A percentile compares a stretch with the other conserved stretches of the same genome.
Evolutionary conservation across 352 stramenopile genomes (phyloP).

Genomic region (Phytopythium kandeliae): DNA sequence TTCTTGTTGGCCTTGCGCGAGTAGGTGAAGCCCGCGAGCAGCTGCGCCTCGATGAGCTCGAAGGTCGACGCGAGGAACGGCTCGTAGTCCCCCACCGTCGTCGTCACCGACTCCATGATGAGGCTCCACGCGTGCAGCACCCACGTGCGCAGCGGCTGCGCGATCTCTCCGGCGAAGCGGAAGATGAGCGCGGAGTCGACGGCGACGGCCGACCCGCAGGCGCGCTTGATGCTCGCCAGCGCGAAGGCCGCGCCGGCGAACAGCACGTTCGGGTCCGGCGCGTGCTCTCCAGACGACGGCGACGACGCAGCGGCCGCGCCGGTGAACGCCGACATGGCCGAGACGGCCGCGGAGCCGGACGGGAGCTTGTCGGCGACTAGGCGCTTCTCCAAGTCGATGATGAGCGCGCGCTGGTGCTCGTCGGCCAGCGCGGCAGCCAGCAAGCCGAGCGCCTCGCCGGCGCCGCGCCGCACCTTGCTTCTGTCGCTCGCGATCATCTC

Average conservation of each 20-base stretch:
- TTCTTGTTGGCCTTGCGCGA: constrained; percentile 56
- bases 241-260: constrained; percentile 67
- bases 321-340: constrained; percentile 3
- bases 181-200: constrained; percentile 78
- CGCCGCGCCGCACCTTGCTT: constrained; percentile 53
- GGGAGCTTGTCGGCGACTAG: constrained; percentile 49
- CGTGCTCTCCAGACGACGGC: constrained; percentile 14
- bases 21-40: constrained; percentile 70
- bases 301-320: neutral
- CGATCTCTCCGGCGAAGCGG: constrained; percentile 52
- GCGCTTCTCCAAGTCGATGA: constrained; percentile 71
- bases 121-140: constrained; percentile 82
- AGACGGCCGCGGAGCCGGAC: constrained; percentile 14
- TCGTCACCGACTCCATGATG: constrained; percentile 72
- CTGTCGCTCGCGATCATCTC: constrained; percentile 75
- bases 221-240: constrained; percentile 73
- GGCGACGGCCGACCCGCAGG: constrained; percentile 66
- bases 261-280: constrained; percentile 39
- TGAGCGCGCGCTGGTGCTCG: constrained; percentile 36
- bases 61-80: constrained; percentile 75
- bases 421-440: constrained; percentile 48
- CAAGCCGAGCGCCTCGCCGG: constrained; percentile 67
- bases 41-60: constrained; percentile 66
- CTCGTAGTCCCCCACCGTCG: constrained; percentile 73
- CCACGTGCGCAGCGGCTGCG: constrained; percentile 77